These are phyloP conservation scores for Tulasnella sp. DNA, from an alignment of 768 basidiomycete species.

Conservation along the genomic window DNA sequence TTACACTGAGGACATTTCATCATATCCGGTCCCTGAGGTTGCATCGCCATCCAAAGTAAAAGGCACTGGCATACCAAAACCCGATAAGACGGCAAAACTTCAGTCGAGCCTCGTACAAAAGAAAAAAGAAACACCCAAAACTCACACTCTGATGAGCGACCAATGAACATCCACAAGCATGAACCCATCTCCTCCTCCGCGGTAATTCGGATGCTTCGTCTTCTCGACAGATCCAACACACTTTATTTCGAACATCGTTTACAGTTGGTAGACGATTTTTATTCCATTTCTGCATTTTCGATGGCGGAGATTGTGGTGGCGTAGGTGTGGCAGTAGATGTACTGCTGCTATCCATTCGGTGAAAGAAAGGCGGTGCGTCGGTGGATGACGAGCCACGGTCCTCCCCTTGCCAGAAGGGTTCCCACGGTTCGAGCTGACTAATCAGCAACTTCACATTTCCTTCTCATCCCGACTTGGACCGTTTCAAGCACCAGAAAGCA, in stretches of 20 bases:
- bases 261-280: not conserved
- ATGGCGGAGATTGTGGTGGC: not conserved
- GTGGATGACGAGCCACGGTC: not conserved
- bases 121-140: not conserved
- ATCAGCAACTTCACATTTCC: not conserved
- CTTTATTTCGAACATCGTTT: slow-evolving; percentile 15
- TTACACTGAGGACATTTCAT: slow-evolving; percentile 18
- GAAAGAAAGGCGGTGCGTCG: not conserved
- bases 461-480: slow-evolving; percentile 8
- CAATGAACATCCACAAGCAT: slow-evolving; percentile 16
- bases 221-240: slow-evolving; percentile 18
- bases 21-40: not conserved
- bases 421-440: not conserved
- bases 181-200: slow-evolving; percentile 6
- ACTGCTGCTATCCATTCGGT: not conserved
- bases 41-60: slow-evolving; percentile 13
- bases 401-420: not conserved
- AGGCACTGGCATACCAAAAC: not conserved
- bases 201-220: slow-evolving; percentile 4
- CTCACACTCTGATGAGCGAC: slow-evolving; percentile 15
- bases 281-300: not conserved
- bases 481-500: no score
- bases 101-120: not conserved
- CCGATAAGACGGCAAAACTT: not conserved
- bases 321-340: not conserved